These are phyloP conservation scores for Aspergillus floridensis DNA, from an alignment of 2,329 filamentous ascomycete species.

Conservation along the genomic window DNA sequence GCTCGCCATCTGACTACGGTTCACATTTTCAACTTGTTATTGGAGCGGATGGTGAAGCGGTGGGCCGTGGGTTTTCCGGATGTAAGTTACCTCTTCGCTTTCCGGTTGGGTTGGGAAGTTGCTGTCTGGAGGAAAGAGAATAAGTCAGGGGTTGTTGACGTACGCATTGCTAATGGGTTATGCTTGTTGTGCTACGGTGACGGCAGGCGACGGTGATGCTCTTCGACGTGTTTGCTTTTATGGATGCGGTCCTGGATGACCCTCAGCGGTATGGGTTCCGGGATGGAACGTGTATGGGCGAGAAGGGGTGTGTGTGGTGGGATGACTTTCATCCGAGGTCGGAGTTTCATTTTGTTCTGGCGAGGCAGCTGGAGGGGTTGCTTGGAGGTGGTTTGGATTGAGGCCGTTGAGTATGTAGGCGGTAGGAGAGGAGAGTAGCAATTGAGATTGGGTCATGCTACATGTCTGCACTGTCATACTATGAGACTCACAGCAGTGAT, in stretches of 20 bases:
- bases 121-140: not conserved
- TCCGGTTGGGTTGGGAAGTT: too few species aligned
- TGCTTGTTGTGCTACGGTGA: too few species aligned
- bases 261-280: not conserved
- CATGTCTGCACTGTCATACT: not conserved
- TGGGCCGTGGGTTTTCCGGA: not conserved
- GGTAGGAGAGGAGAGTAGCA: not conserved
- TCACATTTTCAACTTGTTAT: not conserved
- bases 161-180: too few species aligned
- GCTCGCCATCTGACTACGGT: not conserved
- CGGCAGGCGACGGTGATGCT: not conserved
- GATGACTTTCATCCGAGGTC: slow-evolving; percentile 6
- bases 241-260: not conserved
- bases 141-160: too few species aligned
- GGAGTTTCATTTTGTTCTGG: slow-evolving; percentile 6
- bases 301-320: slow-evolving; percentile 6
- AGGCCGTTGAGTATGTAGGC: not conserved
- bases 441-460: not conserved
- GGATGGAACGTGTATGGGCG: slow-evolving; percentile 2
- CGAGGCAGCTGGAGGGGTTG: not conserved
- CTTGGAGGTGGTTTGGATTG: not conserved
- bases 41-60: not conserved
- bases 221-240: not conserved
- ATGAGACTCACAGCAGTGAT: too few species aligned
- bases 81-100: not conserved